Base-by-base conservation (phyloP, 2,329 filamentous ascomycete genomes). In the Monilinia polystroma region DNA sequence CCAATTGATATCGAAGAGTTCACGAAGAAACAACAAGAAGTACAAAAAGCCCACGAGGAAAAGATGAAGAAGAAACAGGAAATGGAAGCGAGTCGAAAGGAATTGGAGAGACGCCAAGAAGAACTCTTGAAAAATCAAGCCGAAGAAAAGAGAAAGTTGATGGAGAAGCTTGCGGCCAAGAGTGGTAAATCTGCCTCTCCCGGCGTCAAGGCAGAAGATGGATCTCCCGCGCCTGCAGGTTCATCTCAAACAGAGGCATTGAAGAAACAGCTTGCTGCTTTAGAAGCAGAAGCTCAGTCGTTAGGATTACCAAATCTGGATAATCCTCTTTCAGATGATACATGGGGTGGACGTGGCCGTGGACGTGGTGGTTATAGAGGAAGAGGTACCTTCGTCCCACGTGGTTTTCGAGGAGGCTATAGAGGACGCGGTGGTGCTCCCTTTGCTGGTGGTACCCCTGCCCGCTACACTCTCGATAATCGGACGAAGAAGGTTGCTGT, bases 1-100 rank as follows among this genome's bases (percentile, higher is more conserved):
- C 81, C 85, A 69, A 80, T 92, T 12, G 89, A 93, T 73, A 80
- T 87, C 69, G 88, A 90, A 58, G 90, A 91, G 70, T 87, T 94
- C 69, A 79, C 83, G 29, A 84, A 81, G 68, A 87, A 84, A 71
- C 91, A 94, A 73, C 85, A 87, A 66, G 90, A 91, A 74, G 89
- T 87, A 1, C 91, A 95, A 73, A 87, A 84, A 69, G 80, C 81
- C 1, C 83, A 90, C 67, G 86, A 91, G 62, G 88, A 90, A 72
- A 88, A 88, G 71, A 80, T 82, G 71, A 83, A 81, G 68, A 87
- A 87, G 76, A 82, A 85, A 57, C 81, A 85, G 66, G 88, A 90
- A 73, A 80, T 90, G 10, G 86, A 89, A 66, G 81, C 81, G 58
- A 82, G 87, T 68, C 83, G 84, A 4, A 82, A 84, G 68, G 87